Evolutionary conservation across 176 grass and related monocot species (phyloP).

Genomic region (Cocos nucifera): DNA sequence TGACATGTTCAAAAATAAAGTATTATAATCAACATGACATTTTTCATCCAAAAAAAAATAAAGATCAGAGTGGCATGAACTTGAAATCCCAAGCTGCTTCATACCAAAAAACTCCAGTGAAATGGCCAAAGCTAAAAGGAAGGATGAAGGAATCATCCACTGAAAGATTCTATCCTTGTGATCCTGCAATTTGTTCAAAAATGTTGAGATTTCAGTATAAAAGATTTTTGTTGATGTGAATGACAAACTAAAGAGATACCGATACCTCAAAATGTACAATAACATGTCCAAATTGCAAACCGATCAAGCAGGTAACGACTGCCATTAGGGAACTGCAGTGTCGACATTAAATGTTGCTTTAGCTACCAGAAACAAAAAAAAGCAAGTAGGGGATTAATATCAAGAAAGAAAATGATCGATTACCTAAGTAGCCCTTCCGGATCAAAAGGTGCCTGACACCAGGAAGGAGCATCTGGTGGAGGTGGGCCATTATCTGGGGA

Average conservation of each 20-base stretch:
- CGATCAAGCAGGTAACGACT: slow-evolving; percentile 81
- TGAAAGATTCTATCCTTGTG: slow-evolving; percentile 37
- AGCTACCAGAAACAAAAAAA: neutral
- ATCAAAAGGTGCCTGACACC: slow-evolving; percentile 94
- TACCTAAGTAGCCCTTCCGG: slow-evolving; percentile 90
- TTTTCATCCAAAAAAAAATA: too few species aligned
- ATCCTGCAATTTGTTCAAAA: slow-evolving; percentile 30
- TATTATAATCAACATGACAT: neutral
- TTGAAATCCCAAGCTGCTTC: neutral
- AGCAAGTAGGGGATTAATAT: neutral
- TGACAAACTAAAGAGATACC: neutral
- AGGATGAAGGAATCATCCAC: slow-evolving; percentile 50
- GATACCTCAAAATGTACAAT: slow-evolving; percentile 82
- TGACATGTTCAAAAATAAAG: neutral
- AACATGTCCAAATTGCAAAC: slow-evolving; percentile 83
- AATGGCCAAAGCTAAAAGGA: slow-evolving; percentile 41
- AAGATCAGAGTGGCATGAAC: too few species aligned
- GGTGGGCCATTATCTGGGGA: slow-evolving; percentile 56
- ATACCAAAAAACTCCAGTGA: slow-evolving; percentile 55
- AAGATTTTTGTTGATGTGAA: neutral
- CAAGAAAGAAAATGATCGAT: slow-evolving; percentile 2
- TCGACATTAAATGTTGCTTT: neutral
- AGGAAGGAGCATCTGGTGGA: slow-evolving; percentile 59
- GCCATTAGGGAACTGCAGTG: slow-evolving; percentile 77
- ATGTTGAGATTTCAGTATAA: neutral